Conservation (phyloP, 345 rosid species). For the Carallia pectinifolia region DNA sequence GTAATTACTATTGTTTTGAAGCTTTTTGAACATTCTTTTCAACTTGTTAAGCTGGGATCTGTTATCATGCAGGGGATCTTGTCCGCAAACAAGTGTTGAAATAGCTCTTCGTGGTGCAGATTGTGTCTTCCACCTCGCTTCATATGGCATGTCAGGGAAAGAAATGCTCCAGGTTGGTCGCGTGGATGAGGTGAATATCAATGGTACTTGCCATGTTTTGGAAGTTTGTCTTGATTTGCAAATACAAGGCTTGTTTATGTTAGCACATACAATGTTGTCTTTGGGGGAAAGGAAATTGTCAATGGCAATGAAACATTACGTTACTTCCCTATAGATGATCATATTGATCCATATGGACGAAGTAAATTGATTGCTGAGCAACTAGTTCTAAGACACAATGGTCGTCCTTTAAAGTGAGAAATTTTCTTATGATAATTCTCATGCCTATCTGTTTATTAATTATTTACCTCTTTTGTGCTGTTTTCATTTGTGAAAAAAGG, state of each 20-base stretch:
- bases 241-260: constrained; percentile 71
- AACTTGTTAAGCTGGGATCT: not conserved
- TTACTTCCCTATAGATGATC: constrained; percentile 77
- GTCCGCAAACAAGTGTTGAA: constrained; percentile 49
- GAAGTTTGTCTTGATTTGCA: constrained; percentile 64
- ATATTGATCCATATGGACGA: constrained; percentile 69
- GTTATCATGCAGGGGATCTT: constrained; percentile 51
- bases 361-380: constrained; percentile 85
- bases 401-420: constrained; percentile 71
- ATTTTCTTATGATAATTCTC: not conserved
- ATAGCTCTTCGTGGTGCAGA: constrained; percentile 62
- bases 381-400: constrained; percentile 71
- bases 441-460: not conserved
- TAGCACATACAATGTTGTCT: constrained; percentile 90
- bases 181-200: constrained; percentile 75
- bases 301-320: constrained; percentile 78
- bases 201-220: constrained; percentile 74
- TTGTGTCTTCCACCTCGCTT: constrained; percentile 88
- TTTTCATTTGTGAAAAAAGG: no score
- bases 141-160: constrained; percentile 92
- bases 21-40: no score
- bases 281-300: constrained; percentile 78
- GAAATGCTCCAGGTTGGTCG: constrained; percentile 89
- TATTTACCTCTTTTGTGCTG: not conserved
- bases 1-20: no score